phyloP scores from a whole-genome alignment of 1,284 basidiomycete species.

The Cryptococcus floricola region DNA sequence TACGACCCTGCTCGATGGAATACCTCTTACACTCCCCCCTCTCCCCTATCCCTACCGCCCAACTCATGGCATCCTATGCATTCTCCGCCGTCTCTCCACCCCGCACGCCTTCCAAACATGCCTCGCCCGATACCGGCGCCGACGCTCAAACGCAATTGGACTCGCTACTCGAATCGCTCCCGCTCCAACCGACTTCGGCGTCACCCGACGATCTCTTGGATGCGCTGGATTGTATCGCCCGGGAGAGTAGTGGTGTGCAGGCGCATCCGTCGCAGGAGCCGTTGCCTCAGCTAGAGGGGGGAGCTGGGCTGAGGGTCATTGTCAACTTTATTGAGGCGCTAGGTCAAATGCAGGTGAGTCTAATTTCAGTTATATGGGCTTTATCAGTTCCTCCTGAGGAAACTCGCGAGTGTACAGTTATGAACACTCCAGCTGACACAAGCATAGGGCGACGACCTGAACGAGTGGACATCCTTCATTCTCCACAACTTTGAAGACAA shows the following conservation, averaged over 20 bases:
- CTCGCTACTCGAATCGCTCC: background rate
- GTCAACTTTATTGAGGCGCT: slow-evolving; percentile 3
- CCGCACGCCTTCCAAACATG: background rate
- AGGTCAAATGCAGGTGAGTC: background rate
- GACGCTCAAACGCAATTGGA: background rate
- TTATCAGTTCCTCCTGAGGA: no score
- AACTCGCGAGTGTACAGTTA: no score
- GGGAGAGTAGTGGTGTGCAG: background rate
- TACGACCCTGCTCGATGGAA: slow-evolving; percentile 13
- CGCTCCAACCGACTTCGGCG: no score
- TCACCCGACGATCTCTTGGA: background rate
- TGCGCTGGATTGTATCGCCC: background rate
- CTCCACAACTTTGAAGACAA: slow-evolving; percentile 9
- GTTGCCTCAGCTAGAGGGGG: background rate
- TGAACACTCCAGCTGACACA: background rate
- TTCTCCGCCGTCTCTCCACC: background rate
- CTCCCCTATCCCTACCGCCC: background rate
- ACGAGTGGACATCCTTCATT: slow-evolving; percentile 10
- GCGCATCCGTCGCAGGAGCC: background rate
- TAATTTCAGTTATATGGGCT: background rate
- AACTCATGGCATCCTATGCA: background rate
- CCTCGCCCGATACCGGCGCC: background rate
- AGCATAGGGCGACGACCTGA: slow-evolving; percentile 7
- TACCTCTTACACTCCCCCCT: slow-evolving; percentile 18
- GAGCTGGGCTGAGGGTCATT: background rate